Conservation (phyloP, 129 eudicot species). For the Centrapalus pauciflorus region DNA sequence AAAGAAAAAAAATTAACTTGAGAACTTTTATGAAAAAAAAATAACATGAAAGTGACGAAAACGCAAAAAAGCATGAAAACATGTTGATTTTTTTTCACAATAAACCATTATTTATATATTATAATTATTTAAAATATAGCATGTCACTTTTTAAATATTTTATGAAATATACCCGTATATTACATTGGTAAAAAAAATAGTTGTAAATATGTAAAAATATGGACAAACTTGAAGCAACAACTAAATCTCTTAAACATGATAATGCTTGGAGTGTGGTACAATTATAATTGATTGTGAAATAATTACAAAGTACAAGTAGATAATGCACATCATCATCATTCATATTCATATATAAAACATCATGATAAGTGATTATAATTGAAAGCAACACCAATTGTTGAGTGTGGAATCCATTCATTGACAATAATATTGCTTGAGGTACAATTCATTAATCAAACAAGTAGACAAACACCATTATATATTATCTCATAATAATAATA, state of each 20-base stretch:
- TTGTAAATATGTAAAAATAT: too few species aligned
- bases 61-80: too few species aligned
- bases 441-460: conserved; percentile 11
- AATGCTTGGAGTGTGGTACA: background rate
- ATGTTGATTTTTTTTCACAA: too few species aligned
- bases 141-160: too few species aligned
- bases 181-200: too few species aligned
- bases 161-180: too few species aligned
- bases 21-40: too few species aligned
- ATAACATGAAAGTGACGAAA: too few species aligned
- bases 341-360: background rate
- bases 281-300: background rate
- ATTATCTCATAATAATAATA: conserved; percentile 5
- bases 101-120: too few species aligned
- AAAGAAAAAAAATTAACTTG: too few species aligned
- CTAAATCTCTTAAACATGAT: background rate
- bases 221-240: conserved; percentile 14
- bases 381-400: conserved; percentile 19
- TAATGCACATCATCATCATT: background rate
- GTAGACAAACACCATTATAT: background rate
- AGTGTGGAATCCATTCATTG: conserved; percentile 18
- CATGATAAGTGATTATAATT: background rate
- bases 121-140: too few species aligned
- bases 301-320: background rate
- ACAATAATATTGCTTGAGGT: conserved; percentile 8